Percentiles rank a stretch among this genome's conserved stretches.
Conservation (phyloP, 805 yeast genomes). For the Kodamaea kakaduensis region DNA sequence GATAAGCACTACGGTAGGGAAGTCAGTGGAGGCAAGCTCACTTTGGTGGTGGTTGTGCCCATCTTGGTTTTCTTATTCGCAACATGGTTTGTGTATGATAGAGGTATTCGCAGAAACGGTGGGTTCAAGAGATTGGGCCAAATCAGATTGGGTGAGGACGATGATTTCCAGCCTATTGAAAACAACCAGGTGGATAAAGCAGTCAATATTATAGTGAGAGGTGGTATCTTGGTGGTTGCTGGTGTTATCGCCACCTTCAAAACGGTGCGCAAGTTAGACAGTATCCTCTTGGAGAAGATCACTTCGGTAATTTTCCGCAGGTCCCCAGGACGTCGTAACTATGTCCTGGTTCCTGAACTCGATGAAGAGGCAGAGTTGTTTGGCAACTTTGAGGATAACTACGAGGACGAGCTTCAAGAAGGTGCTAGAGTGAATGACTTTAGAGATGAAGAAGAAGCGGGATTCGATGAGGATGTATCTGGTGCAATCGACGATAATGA, state of each 20-base stretch:
- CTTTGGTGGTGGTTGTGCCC: conserved; percentile 56
- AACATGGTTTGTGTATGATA: conserved; percentile 68
- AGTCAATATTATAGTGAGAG: conserved; percentile 54
- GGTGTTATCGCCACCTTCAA: conserved; percentile 33
- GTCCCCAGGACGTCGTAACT: conserved; percentile 36
- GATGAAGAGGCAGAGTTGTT: conserved; percentile 40
- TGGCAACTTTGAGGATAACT: conserved; percentile 38
- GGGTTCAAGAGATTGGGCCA: conserved; percentile 79
- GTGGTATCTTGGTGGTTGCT: conserved; percentile 50
- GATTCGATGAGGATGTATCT: not conserved
- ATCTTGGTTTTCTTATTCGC: conserved; percentile 50
- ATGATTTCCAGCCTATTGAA: conserved; percentile 53
- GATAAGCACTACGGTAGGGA: conserved; percentile 49
- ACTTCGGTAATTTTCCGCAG: conserved; percentile 31
- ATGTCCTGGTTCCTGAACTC: conserved; percentile 38
- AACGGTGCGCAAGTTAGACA: conserved; percentile 32
- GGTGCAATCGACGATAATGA: conserved; percentile 9
- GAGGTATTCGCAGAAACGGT: conserved; percentile 76
- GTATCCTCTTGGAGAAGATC: conserved; percentile 28
- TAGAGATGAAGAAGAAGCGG: conserved; percentile 18
- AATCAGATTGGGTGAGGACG: conserved; percentile 75
- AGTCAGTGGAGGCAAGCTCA: conserved; percentile 50
- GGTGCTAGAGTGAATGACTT: conserved; percentile 19
- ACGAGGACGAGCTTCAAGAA: conserved; percentile 35
- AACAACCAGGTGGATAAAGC: conserved; percentile 56